Conservation (phyloP, 192 early-diverging fungal species). For the Coemansia sp. region DNA sequence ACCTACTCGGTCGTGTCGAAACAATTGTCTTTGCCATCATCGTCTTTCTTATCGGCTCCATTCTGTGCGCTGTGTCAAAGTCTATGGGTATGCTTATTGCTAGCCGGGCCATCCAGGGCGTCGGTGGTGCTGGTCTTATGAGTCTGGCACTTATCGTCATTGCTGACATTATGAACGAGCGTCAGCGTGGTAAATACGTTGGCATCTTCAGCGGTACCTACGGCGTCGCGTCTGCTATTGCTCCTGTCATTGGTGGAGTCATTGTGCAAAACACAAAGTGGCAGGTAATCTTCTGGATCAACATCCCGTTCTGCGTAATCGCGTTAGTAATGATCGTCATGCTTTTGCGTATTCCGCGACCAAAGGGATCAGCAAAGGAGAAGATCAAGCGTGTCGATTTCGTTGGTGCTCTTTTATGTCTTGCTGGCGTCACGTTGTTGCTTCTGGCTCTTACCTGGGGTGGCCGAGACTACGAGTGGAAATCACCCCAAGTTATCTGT, state of each 20-base stretch:
- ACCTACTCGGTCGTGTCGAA: slow-evolving; percentile 61
- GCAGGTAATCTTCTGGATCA: slow-evolving; percentile 78
- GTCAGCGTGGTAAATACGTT: slow-evolving; percentile 73
- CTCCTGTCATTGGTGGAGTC: slow-evolving; percentile 69
- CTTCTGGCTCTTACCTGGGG: slow-evolving; percentile 60
- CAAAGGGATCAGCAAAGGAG: slow-evolving; percentile 29
- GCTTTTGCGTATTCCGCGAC: slow-evolving; percentile 61
- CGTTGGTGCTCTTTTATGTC: slow-evolving; percentile 45
- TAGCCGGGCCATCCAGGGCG: slow-evolving; percentile 68
- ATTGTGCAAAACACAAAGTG: slow-evolving; percentile 66
- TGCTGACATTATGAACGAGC: slow-evolving; percentile 69
- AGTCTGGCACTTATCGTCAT: slow-evolving; percentile 69
- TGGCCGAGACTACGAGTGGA: slow-evolving; percentile 58
- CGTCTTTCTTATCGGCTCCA: slow-evolving; percentile 49
- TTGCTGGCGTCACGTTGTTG: slow-evolving; percentile 46
- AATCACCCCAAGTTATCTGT: slow-evolving; percentile 49
- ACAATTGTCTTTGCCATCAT: slow-evolving; percentile 33
- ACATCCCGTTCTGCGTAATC: slow-evolving; percentile 66
- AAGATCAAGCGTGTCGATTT: slow-evolving; percentile 59
- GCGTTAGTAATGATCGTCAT: slow-evolving; percentile 59
- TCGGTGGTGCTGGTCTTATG: slow-evolving; percentile 68
- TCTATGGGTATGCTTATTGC: slow-evolving; percentile 60
- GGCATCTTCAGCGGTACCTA: slow-evolving; percentile 61
- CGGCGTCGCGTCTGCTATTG: slow-evolving; percentile 61
- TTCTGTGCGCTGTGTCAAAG: slow-evolving; percentile 37